These are phyloP conservation scores for Physcomitrium patens DNA, from an alignment of 225 moss, liverwort and hornwort species.

Conservation along the genomic window DNA sequence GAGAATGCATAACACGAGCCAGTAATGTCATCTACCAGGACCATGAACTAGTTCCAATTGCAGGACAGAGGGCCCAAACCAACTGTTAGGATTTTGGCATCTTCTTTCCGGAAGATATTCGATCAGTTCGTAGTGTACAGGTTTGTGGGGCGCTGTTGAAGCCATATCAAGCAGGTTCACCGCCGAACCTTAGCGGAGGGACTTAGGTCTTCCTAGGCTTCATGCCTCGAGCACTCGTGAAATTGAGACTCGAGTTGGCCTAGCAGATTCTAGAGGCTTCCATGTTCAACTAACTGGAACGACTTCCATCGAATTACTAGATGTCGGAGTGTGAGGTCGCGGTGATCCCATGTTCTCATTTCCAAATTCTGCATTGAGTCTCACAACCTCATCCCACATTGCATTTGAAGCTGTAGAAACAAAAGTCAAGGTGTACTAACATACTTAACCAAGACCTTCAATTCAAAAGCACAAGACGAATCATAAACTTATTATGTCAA, in stretches of 20 bases:
- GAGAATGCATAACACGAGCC: slow-evolving; percentile 4
- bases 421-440: slow-evolving; percentile 46
- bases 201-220: neutral
- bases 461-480: neutral
- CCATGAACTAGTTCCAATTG: slow-evolving; percentile 30
- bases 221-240: slow-evolving; percentile 5
- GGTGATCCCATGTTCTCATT: slow-evolving; percentile 59
- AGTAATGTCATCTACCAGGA: slow-evolving; percentile 18
- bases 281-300: slow-evolving; percentile 52
- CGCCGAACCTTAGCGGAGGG: neutral
- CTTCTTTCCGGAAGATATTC: slow-evolving; percentile 21
- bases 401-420: slow-evolving; percentile 54
- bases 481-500: neutral
- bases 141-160: slow-evolving; percentile 20
- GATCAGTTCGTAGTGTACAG: slow-evolving; percentile 28
- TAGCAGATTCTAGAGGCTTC: neutral
- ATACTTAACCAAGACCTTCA: neutral
- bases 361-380: slow-evolving; percentile 65
- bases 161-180: slow-evolving; percentile 9
- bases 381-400: slow-evolving; percentile 76
- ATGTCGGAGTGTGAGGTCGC: slow-evolving; percentile 66
- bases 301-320: slow-evolving; percentile 52
- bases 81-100: neutral
- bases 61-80: slow-evolving; percentile 25
- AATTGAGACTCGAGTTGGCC: slow-evolving; percentile 2